Conservation (phyloP, 2,329 filamentous ascomycete species). For the Hypoxylon sp. region DNA sequence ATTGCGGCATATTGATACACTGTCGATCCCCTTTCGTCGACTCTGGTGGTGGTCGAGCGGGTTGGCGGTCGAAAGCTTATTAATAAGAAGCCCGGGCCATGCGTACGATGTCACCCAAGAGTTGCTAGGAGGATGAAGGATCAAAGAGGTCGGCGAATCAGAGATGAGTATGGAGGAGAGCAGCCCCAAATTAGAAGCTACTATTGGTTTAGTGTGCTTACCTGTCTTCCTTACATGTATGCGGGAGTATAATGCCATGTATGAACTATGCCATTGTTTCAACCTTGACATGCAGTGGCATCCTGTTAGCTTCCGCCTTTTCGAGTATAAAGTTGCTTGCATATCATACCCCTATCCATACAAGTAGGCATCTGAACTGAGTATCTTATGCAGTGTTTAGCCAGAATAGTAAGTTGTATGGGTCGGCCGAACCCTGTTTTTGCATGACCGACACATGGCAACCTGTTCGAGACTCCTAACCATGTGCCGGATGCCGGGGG, state of each 20-base stretch:
- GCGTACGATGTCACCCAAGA: constrained; percentile 27
- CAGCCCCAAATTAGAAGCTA: constrained; percentile 19
- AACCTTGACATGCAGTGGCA: constrained; percentile 6
- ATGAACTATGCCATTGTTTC: constrained; percentile 16
- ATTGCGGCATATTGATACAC: constrained; percentile 27
- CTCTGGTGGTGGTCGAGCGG: too few relatives aligned
- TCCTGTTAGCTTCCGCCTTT: constrained; percentile 17
- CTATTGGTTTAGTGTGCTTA: constrained; percentile 24
- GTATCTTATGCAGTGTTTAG: too few relatives aligned
- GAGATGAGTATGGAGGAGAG: constrained; percentile 9
- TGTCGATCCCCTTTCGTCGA: too few relatives aligned
- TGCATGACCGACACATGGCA: constrained; percentile 5
- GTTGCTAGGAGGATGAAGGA: constrained; percentile 30
- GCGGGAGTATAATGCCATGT: too few relatives aligned
- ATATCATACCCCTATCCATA: constrained; percentile 12
- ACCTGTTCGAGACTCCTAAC: not conserved
- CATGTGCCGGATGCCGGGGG: not conserved
- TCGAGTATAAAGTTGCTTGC: constrained; percentile 15
- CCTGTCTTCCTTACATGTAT: constrained; percentile 23
- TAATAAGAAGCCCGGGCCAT: constrained; percentile 14
- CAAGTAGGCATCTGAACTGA: too few relatives aligned
- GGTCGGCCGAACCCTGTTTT: constrained; percentile 1
- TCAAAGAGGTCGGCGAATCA: constrained; percentile 20
- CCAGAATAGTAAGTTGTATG: constrained; percentile 5
- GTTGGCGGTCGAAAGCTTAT: constrained; percentile 15